These are phyloP conservation scores for Colletotrichum costaricense DNA, from an alignment of 2,329 filamentous ascomycete species.

Conservation along the genomic window DNA sequence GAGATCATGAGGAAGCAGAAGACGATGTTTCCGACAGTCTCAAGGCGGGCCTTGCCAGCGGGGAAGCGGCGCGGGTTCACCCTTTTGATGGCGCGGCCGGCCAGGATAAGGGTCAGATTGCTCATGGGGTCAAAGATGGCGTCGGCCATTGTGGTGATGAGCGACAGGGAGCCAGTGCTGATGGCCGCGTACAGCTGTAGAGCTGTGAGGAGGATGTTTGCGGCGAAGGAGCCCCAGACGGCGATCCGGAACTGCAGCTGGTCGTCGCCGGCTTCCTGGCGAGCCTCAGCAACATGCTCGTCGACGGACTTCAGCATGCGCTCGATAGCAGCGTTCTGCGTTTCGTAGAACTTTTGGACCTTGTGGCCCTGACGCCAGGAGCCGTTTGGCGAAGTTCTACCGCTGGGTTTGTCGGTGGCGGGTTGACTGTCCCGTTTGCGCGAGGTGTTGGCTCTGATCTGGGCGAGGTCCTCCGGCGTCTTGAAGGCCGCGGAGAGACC, in stretches of 20 bases:
- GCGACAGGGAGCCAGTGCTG: constrained; percentile 86
- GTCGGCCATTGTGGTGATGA: constrained; percentile 99
- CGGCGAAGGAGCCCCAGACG: constrained; percentile 76
- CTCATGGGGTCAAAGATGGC: constrained; percentile 92
- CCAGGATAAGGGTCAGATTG: constrained; percentile 87
- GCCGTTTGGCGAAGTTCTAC: constrained; percentile 24
- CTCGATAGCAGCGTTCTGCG: constrained; percentile 93
- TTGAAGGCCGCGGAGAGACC: constrained; percentile 83
- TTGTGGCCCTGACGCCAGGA: constrained; percentile 58
- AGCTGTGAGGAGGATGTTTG: constrained; percentile 81
- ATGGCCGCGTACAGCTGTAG: constrained; percentile 91
- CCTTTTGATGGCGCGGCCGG: constrained; percentile 85
- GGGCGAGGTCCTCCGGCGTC: constrained; percentile 77
- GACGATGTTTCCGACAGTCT: constrained; percentile 94
- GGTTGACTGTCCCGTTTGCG: constrained; percentile 71
- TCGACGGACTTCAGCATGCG: constrained; percentile 92
- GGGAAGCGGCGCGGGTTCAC: constrained; percentile 91
- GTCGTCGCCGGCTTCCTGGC: constrained; percentile 83
- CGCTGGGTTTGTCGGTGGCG: constrained; percentile 30
- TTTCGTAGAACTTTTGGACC: constrained; percentile 87
- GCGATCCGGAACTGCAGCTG: constrained; percentile 79
- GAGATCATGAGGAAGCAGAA: constrained; percentile 97
- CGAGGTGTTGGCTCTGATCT: constrained; percentile 84
- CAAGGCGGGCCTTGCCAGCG: constrained; percentile 91
- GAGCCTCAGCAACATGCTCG: constrained; percentile 85